Evolutionary conservation across 2,329 filamentous ascomycete species (phyloP).

Genomic region (Hymenoscyphus albidus): DNA sequence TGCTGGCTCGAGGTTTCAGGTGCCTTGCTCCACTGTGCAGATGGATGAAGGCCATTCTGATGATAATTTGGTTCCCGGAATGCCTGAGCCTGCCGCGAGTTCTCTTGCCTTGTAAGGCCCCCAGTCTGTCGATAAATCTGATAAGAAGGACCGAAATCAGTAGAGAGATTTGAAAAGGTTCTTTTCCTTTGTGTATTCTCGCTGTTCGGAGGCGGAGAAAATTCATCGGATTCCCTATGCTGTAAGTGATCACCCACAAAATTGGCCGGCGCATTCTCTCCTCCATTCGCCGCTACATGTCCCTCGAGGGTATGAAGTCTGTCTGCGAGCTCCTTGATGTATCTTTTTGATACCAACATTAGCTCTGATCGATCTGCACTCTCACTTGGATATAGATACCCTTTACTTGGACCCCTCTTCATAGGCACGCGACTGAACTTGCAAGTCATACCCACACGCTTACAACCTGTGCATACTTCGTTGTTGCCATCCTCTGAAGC

Average conservation of each 20-base stretch:
- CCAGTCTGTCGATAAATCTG: constrained; percentile 31
- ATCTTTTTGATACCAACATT: constrained; percentile 45
- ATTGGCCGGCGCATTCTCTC: constrained; percentile 39
- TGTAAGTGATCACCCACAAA: constrained; percentile 36
- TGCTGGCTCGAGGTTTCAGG: constrained; percentile 27
- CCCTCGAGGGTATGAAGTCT: constrained; percentile 78
- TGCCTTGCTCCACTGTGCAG: constrained; percentile 33
- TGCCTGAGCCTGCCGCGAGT: constrained; percentile 21
- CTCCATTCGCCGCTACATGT: constrained; percentile 54
- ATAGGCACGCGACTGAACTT: constrained; percentile 84
- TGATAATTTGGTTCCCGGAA: constrained; percentile 32
- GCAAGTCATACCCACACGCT: constrained; percentile 70
- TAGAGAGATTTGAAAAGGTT: constrained; percentile 45
- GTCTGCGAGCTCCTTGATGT: constrained; percentile 89
- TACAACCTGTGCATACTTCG: constrained; percentile 76
- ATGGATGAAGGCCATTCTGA: constrained; percentile 30
- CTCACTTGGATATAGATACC: constrained; percentile 46
- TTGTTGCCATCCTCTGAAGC: constrained; percentile 70
- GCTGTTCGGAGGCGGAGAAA: constrained; percentile 47
- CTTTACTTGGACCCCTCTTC: constrained; percentile 86
- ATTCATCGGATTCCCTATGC: constrained; percentile 46
- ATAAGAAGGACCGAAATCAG: constrained; percentile 42
- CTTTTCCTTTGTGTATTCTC: constrained; percentile 41
- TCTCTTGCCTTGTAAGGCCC: constrained; percentile 27
- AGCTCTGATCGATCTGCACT: not conserved